A percentile compares a stretch with the other conserved stretches of the same genome.
These are phyloP conservation scores for Ophiorrhiza pumila DNA, from an alignment of 257 asterid genomes.

Conservation along the genomic window DNA sequence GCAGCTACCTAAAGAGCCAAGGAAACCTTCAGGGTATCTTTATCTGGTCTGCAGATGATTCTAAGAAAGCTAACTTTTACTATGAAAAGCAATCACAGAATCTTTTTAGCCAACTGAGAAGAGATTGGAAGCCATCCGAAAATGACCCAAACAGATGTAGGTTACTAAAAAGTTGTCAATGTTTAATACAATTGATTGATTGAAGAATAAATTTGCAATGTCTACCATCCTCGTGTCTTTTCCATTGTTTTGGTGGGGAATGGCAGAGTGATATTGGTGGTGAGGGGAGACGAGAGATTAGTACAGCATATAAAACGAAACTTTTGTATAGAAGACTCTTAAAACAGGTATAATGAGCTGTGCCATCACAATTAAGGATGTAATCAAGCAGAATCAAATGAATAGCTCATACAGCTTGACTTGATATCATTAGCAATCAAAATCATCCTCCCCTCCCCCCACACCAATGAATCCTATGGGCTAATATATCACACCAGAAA, in stretches of 20 bases:
- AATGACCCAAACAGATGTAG: neutral
- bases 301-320: neutral
- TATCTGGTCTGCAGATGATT: conserved; percentile 82
- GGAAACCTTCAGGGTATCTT: conserved; percentile 77
- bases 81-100: conserved; percentile 56
- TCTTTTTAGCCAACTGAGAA: conserved; percentile 33
- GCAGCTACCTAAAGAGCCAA: conserved; percentile 36
- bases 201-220: neutral
- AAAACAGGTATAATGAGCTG: neutral
- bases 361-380: neutral
- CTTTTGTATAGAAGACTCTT: neutral
- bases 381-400: neutral
- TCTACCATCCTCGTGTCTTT: neutral
- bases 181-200: no score
- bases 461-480: no score
- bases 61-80: conserved; percentile 45
- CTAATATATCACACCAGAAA: neutral
- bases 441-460: no score
- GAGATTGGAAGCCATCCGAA: neutral
- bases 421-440: neutral
- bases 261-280: no score
- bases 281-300: no score
- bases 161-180: neutral
- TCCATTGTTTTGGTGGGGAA: no score
- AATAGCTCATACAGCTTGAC: neutral